Base-by-base conservation (phyloP, 495 filamentous ascomycete species). In the Niebla homalea region DNA sequence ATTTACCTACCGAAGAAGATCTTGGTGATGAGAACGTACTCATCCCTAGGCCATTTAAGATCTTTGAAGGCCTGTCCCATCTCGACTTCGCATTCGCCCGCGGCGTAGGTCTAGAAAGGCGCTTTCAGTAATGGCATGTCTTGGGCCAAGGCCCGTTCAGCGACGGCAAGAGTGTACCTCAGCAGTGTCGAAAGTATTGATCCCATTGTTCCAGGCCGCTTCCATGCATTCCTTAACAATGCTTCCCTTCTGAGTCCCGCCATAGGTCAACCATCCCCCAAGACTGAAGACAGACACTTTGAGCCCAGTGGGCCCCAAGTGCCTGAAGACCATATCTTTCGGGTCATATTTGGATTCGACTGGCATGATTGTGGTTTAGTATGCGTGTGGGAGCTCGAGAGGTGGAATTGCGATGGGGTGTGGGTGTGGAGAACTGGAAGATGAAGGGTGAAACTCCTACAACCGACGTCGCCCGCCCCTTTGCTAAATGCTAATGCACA, bases 261-360 rank as follows among this genome's bases (percentile, higher is more conserved):
- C 84, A 51, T 84, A 87, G 0, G 85, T 89, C 40, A 88, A 75
- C 51, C 51, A 55, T 7, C 48, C 47, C 22, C 57, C 57, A 6
- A 89, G 70, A 3, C 79, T 79, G 50, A 89, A 81, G 15, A 78
- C 76, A 2, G 84, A 88, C 36, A 88, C 81, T 62, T 87, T 79
- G 20, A 89, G 69, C 4, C 84, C 84, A 12, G 83, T 84, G 20
- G 77, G 77, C 57, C 85, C 84, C 10, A 89, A 77, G 66, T 78
- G 74, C 48, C 85, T 80, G 67, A 53, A 53, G 39, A 53, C 43
- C 51, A 53, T 53, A 15, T 53, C 51, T 35, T 53, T 53, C 11
- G 51, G 51, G 6, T 53, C 51, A 49, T 53, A 53, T 49, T 53
- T 53, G 16, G 51, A 53, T 49, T 53, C 52, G 42, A 50, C 52